These are phyloP conservation scores for Xylariaceae sp. DNA, from an alignment of 2,329 filamentous ascomycete genomes.

Conservation along the genomic window DNA sequence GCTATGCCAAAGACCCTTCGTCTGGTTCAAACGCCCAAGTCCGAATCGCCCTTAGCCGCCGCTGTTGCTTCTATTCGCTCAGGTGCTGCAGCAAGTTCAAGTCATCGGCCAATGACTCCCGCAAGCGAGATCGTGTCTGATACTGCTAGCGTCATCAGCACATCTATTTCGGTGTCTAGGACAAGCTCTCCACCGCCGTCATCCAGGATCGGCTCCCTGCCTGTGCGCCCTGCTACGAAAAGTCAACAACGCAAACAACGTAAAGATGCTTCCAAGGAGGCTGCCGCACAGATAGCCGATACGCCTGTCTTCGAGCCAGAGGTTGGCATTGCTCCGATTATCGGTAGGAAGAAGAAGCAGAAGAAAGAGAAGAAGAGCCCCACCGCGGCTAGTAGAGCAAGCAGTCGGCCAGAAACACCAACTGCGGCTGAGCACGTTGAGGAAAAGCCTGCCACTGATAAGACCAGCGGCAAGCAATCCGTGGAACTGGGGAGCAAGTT, in stretches of 20 bases:
- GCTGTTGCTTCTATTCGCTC: conserved; percentile 30
- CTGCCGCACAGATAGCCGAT: conserved; percentile 52
- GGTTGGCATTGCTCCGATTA: conserved; percentile 63
- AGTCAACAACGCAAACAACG: conserved; percentile 75
- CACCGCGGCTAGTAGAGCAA: conserved; percentile 26
- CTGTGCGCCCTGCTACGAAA: conserved; percentile 68
- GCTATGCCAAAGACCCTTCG: conserved; percentile 62
- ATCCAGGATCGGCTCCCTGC: conserved; percentile 63
- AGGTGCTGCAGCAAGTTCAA: conserved; percentile 26
- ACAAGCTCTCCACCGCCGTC: conserved; percentile 65
- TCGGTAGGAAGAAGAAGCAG: conserved; percentile 80
- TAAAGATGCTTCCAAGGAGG: conserved; percentile 63
- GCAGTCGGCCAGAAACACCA: conserved; percentile 30
- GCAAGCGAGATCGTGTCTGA: conserved; percentile 73
- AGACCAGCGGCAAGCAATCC: conserved; percentile 21
- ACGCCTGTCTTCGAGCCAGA: conserved; percentile 48
- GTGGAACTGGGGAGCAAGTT: conserved; percentile 18
- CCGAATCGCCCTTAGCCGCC: conserved; percentile 46
- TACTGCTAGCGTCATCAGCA: conserved; percentile 68
- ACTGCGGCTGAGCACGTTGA: conserved; percentile 25
- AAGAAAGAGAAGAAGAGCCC: conserved; percentile 62
- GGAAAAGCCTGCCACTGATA: conserved; percentile 27
- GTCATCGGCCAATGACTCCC: conserved; percentile 65
- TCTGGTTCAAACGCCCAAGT: conserved; percentile 64
- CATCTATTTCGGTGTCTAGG: conserved; percentile 63